Evolutionary conservation across 805 yeast species (phyloP), one percentile per base, ranked within the genome.

Genomic region (Metschnikowia koreensis): DNA sequence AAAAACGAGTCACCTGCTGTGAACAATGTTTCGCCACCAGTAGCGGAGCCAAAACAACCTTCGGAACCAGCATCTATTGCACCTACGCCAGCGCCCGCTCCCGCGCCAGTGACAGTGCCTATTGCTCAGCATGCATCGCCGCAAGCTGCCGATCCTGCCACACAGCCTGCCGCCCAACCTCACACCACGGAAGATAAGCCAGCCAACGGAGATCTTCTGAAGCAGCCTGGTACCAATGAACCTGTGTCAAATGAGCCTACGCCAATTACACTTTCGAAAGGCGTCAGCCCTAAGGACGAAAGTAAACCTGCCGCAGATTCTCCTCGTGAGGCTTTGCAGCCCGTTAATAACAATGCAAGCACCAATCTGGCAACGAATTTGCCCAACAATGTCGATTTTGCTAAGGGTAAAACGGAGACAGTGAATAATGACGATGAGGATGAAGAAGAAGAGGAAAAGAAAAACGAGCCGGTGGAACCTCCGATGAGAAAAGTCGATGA

Each of bases 401-500:
- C 46, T 8, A 50, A 38, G 22, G 22, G 40, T 38, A 9, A 57
- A 38, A 59, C 57, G 11, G 52, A 47, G 41, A 31, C 47, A 10
- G 44, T 16, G 22, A 51, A 54, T n/a, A 65, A 57, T 16, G 62
- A 59, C 15, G 60, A 55, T 15, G 70, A 65, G 8, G 74, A 65
- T 4, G 73, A 68, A 2, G 67, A 61, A 10, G 68, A 66, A n/a
- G 67, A 61, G 17, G 63, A 60, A 22, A 58, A 57, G 41, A 57
- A 56, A 16, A 47, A 46, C 7, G 75, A 67, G 47, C 65, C 67
- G 1, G 69, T 67, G 13, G 79, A 74, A 51, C 77, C 79, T 28
- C 79, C 79, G 13, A 62, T 74, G 69, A 65, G 79, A 53, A 70
- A 69, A 45, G 74, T 75, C 28, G 77, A 74, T 39, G 79, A 75